These are phyloP conservation scores for Tetrahymena borealis DNA, from an alignment of 73 alveolate species.

Conservation along the genomic window DNA sequence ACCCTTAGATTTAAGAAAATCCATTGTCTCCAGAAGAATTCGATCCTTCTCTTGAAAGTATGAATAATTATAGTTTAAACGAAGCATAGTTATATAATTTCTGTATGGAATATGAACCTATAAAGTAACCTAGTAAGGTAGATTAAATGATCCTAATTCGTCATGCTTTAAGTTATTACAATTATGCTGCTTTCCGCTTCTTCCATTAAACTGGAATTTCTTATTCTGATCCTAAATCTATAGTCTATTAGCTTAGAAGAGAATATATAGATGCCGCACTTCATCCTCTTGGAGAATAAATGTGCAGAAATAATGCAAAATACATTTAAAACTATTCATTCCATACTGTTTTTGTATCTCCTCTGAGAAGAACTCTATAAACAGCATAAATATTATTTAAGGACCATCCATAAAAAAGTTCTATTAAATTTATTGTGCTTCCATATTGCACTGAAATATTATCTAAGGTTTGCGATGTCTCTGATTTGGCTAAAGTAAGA, in stretches of 20 bases:
- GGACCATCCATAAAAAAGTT: slow-evolving; percentile 16
- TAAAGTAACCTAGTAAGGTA: background rate
- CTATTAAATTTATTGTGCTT: slow-evolving; percentile 27
- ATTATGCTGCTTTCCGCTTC: background rate
- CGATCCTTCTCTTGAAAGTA: background rate
- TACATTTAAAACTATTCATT: background rate
- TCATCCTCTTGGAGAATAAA: background rate
- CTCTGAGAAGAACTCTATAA: slow-evolving; percentile 40
- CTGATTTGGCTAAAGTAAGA: background rate
- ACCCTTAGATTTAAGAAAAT: background rate
- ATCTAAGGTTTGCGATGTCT: slow-evolving; percentile 37
- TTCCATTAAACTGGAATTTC: background rate
- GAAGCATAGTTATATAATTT: background rate
- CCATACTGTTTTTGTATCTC: slow-evolving; percentile 53
- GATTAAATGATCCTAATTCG: background rate
- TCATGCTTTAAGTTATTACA: background rate
- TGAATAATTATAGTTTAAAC: background rate
- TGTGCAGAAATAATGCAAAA: background rate
- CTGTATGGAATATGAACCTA: background rate
- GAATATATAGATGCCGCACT: background rate
- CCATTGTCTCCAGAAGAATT: background rate
- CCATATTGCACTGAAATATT: slow-evolving; percentile 32
- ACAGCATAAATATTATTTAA: slow-evolving; percentile 32
- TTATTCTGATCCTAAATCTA: background rate
- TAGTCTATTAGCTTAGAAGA: background rate